Evolutionary conservation across 2,329 filamentous ascomycete genomes (phyloP), one percentile per base, ranked within the genome.

Genomic region (Monosporascus sp.): DNA sequence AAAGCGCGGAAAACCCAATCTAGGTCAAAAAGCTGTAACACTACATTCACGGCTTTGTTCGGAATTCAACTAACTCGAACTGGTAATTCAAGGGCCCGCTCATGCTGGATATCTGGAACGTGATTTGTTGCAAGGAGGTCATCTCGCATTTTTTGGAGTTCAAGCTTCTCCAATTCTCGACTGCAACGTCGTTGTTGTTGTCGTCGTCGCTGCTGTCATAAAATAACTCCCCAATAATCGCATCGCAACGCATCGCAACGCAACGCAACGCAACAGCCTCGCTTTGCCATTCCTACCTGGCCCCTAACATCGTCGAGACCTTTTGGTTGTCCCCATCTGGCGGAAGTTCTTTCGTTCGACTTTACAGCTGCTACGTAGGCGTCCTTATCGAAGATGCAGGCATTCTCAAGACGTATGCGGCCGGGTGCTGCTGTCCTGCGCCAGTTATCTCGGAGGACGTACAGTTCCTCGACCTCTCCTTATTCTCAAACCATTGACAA

Each of bases 401-500:
- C 90, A 68, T 77, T 96, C 74, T 80, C 87, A 70, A 85, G 88
- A 81, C 84, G 84, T 70, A 69, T 73, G 67, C 74, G 81, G 80
- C 78, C 85, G 81, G 77, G 85, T 79, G 75, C 74, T 86, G 78
- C 82, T 80, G 82, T 76, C 74, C 82, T 79, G 78, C 84, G 74
- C 81, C 86, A 80, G 65, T 68, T 75, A 57, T 71, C 78, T 68
- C 82, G 83, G 71, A 86, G 90, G 72, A 75, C 79, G 64, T 96
- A 96, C 79, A 86, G 87, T 70, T 86, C 87, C 50, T 75, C 80
- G 61, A 80, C 80, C 57, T 82, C 84, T 61, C 83, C 83, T 58
- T 93, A 93, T 72, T 74, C 85, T 63, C 73, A 82, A 66, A 93
- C 89, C 54, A 79, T 86, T 70, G 78, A 86, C 68, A 97, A 97